A percentile compares a stretch with the other conserved stretches of the same genome.
These are phyloP conservation scores for Aciculosporium take DNA, from an alignment of 2,329 filamentous ascomycete species.

Conservation along the genomic window DNA sequence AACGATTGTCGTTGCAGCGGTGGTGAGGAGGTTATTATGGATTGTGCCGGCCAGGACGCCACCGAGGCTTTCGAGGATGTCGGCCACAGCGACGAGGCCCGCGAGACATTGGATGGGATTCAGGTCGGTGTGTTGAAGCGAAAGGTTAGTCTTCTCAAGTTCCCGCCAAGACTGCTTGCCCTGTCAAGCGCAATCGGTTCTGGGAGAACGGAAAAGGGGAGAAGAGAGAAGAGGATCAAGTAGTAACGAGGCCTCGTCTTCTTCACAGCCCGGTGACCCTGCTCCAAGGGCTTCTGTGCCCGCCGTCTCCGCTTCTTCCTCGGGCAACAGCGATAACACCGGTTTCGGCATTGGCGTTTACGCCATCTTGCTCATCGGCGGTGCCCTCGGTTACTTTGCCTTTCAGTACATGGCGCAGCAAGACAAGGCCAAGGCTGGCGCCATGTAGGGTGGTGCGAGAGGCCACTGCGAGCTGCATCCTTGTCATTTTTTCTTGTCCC, in stretches of 20 bases:
- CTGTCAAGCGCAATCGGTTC: background rate
- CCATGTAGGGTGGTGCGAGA: background rate
- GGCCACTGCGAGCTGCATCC: background rate
- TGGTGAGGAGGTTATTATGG: conserved; percentile 94
- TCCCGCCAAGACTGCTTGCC: background rate
- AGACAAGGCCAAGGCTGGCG: conserved; percentile 15
- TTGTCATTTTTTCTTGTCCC: background rate
- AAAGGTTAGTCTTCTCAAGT: conserved; percentile 45
- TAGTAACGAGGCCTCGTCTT: background rate
- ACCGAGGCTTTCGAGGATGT: conserved; percentile 99
- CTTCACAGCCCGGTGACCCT: conserved; percentile 58
- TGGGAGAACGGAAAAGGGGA: background rate
- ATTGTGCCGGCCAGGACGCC: conserved; percentile 88
- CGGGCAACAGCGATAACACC: conserved; percentile 32
- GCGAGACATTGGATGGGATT: conserved; percentile 75
- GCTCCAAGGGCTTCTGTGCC: conserved; percentile 45
- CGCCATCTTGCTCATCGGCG: conserved; percentile 65
- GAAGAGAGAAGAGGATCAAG: background rate
- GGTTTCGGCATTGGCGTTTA: conserved; percentile 69
- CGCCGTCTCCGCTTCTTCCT: conserved; percentile 34
- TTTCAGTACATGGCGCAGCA: conserved; percentile 64
- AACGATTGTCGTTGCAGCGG: conserved; percentile 43
- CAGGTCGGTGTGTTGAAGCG: conserved; percentile 68
- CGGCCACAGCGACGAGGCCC: conserved; percentile 95
- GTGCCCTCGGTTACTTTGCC: conserved; percentile 59